Evolutionary conservation across 108 stramenopile genomes (phyloP).

Genomic region (Tribonema minus): DNA sequence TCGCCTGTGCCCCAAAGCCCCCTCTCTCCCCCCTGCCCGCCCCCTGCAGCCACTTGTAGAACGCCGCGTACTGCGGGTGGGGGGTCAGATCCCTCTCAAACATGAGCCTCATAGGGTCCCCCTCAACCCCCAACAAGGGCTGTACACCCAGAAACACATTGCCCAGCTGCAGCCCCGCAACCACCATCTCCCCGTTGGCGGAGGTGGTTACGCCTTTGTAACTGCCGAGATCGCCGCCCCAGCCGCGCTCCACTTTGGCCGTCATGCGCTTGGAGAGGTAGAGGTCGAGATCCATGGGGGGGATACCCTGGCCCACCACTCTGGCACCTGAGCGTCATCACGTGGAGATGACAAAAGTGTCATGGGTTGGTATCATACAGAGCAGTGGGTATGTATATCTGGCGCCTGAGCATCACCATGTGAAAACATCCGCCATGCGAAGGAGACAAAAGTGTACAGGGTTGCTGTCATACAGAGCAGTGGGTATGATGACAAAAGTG

Average conservation of each 20-base stretch:
- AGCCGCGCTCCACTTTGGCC: constrained; percentile 65
- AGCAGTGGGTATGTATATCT: too few relatives aligned
- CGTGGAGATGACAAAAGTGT: too few relatives aligned
- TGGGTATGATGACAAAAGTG: too few relatives aligned
- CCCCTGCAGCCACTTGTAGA: constrained; percentile 67
- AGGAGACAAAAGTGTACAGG: too few relatives aligned
- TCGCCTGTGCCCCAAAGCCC: constrained; percentile 30
- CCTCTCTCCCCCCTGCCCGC: too few relatives aligned
- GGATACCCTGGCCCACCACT: constrained; percentile 58
- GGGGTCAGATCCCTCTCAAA: constrained; percentile 78
- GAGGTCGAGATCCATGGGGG: constrained; percentile 62
- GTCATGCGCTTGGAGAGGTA: constrained; percentile 70
- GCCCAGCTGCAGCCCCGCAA: constrained; percentile 70
- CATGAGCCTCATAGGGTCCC: constrained; percentile 77
- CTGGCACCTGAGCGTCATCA: too few relatives aligned
- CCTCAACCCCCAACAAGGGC: constrained; percentile 75
- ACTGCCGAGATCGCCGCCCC: constrained; percentile 31
- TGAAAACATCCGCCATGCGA: too few relatives aligned
- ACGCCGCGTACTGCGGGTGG: constrained; percentile 77
- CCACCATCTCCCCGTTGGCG: constrained; percentile 65
- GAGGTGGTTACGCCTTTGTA: constrained; percentile 17
- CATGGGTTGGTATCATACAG: too few relatives aligned
- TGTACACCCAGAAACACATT: constrained; percentile 75
- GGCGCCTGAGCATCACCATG: too few relatives aligned
- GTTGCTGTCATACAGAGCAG: too few relatives aligned